Percentiles rank a stretch among this genome's conserved stretches.
phyloP scores from a whole-genome alignment of 1,284 basidiomycete genomes.

The Trichosporon faecale region DNA sequence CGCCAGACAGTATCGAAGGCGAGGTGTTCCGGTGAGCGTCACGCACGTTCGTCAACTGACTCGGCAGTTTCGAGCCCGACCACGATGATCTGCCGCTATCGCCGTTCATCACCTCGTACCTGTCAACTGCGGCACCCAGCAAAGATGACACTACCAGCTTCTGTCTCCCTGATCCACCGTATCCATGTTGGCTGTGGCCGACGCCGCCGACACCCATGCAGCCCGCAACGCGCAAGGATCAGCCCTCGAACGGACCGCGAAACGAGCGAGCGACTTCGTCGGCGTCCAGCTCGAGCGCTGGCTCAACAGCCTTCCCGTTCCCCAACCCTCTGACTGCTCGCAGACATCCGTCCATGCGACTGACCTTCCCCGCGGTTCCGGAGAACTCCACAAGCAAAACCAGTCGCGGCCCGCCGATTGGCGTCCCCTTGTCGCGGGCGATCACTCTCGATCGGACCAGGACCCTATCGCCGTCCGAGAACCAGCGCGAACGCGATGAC shows the following conservation, averaged over 20 bases:
- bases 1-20: constrained; percentile 40
- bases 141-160: constrained; percentile 30
- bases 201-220: constrained; percentile 14
- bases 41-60: constrained; percentile 3
- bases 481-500: neutral
- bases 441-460: neutral
- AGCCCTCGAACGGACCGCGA: constrained; percentile 6
- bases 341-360: constrained; percentile 45
- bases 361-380: constrained; percentile 33
- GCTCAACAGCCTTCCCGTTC: constrained; percentile 32
- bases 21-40: constrained; percentile 42
- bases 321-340: constrained; percentile 40
- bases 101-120: constrained; percentile 40
- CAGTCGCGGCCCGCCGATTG: neutral
- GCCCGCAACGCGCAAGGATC: neutral
- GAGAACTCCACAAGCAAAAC: neutral
- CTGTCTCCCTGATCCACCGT: constrained; percentile 37
- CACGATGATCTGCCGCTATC: constrained; percentile 45
- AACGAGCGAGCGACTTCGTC: constrained; percentile 17
- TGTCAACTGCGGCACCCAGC: constrained; percentile 22
- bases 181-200: constrained; percentile 48
- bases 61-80: constrained; percentile 41
- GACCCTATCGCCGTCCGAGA: neutral
- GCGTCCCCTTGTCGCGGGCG: constrained; percentile 2
- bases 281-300: constrained; percentile 13